phyloP scores from a whole-genome alignment of 2,329 filamentous ascomycete genomes.

The Neonectria punicea region DNA sequence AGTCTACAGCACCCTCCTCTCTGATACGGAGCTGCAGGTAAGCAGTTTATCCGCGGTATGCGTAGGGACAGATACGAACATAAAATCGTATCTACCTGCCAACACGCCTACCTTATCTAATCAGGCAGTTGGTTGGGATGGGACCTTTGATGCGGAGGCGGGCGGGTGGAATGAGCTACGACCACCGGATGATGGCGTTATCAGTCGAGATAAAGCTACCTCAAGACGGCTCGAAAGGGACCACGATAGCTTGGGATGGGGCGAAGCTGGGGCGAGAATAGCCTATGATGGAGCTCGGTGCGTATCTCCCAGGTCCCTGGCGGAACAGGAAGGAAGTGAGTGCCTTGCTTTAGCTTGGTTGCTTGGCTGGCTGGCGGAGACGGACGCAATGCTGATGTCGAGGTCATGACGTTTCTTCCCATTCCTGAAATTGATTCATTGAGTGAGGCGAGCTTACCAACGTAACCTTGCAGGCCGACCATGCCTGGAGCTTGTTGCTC shows the following conservation, averaged over 20 bases:
- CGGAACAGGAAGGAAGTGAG: not conserved
- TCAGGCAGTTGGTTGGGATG: not conserved
- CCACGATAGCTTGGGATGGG: constrained; percentile 24
- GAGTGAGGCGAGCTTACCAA: constrained; percentile 7
- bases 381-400: not conserved
- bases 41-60: not conserved
- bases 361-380: not conserved
- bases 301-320: not conserved
- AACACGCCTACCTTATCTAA: constrained; percentile 10
- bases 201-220: constrained; percentile 40
- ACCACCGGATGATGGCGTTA: constrained; percentile 41
- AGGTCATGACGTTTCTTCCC: constrained; percentile 8
- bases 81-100: not conserved
- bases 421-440: constrained; percentile 6
- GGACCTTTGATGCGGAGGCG: constrained; percentile 1
- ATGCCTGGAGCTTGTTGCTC: constrained; percentile 2
- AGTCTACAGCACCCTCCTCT: not conserved
- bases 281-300: not conserved
- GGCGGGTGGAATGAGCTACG: constrained; percentile 36
- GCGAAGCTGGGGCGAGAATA: constrained; percentile 9
- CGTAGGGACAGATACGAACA: not conserved
- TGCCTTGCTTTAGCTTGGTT: not conserved
- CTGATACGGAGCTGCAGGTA: no score
- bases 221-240: constrained; percentile 20
- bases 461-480: not conserved